phyloP scores from a whole-genome alignment of 2,329 filamentous ascomycete genomes.

The Microsporum ferrugineum region DNA sequence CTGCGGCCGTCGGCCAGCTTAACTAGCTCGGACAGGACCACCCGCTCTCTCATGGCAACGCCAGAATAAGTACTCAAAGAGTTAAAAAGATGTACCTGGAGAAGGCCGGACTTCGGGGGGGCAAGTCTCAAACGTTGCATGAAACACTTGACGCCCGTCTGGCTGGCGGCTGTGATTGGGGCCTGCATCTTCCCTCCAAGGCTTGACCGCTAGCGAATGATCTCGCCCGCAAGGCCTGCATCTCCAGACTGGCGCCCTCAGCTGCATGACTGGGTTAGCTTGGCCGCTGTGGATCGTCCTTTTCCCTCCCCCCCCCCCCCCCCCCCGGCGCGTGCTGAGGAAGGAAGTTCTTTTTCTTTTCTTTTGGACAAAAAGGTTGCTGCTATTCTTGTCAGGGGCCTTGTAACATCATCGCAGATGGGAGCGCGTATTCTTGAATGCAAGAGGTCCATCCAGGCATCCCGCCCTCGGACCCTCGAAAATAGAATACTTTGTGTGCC shows the following conservation, averaged over 20 bases:
- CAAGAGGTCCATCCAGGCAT: background rate
- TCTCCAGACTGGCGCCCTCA: constrained; percentile 1
- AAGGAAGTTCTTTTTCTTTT: background rate
- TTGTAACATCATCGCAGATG: constrained; percentile 3
- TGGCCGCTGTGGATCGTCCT: background rate
- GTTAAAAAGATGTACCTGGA: background rate
- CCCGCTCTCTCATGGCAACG: too few species aligned
- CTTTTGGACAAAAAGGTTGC: background rate
- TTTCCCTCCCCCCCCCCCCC: background rate
- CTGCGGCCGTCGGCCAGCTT: too few species aligned
- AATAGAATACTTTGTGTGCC: background rate
- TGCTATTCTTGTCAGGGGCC: constrained; percentile 6
- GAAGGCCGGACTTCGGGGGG: background rate
- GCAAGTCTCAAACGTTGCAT: background rate
- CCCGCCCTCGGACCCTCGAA: background rate
- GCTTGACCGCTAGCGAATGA: background rate
- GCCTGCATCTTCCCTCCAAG: background rate
- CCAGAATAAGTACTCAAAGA: background rate
- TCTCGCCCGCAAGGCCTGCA: background rate
- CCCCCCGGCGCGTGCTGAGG: background rate
- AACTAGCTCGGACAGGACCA: too few species aligned
- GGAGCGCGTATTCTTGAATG: constrained; percentile 6
- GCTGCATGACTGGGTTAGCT: background rate
- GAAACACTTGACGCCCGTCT: constrained; percentile 1
- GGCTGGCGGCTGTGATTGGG: background rate